Evolutionary conservation across 176 grass and related monocot species (phyloP), one percentile per base, ranked within the genome.

Genomic region (Aegilops bicornis): DNA sequence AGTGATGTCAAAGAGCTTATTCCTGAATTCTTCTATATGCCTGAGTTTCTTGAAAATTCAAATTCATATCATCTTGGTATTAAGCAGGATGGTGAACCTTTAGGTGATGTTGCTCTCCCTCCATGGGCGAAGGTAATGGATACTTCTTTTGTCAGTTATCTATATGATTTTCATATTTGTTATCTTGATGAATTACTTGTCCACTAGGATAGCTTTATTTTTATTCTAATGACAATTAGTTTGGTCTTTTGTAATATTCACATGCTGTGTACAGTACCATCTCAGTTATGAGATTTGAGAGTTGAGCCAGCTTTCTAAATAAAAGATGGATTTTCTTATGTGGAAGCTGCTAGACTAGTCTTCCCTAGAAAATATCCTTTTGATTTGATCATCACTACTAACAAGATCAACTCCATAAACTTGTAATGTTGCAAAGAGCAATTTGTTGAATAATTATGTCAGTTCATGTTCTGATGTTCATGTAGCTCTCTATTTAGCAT

Each of bases 1-100:
- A 98, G 96, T 73, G 96, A 98, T 61, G 96, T 98, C 78, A 98
- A 98, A 88, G 96, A 98, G 84, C 91, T 98, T 77, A 95, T 95
- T 80, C 96, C 96, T 67, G 96, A 98, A 92, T 98, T 98, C 78
- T 98, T 92, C 83, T 98, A 98, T 85, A 95, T 98, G 96, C 88
- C 96, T 19, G 96, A 98, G 79, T 98, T 95, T 89, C 89, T 98
- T 85, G 80, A 91, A 83, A 98, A 98, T 92, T 91, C 90, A 83
- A 98, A 98, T 89, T 88, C 75, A 32, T 98, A 98, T 87, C 93
- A 94, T 83, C 90, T 98, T 91, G 96, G 96, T 62, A 76, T 98
- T 54, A 98, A 95, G 87, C 96, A 98, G 85, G 96, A 98, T 86
- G 96, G 96, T 81, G 92, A 96, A 74, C 93, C 92, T 66, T 92